phyloP scores from a whole-genome alignment of 164 flowering plant genomes.

The Buxus sempervirens region DNA sequence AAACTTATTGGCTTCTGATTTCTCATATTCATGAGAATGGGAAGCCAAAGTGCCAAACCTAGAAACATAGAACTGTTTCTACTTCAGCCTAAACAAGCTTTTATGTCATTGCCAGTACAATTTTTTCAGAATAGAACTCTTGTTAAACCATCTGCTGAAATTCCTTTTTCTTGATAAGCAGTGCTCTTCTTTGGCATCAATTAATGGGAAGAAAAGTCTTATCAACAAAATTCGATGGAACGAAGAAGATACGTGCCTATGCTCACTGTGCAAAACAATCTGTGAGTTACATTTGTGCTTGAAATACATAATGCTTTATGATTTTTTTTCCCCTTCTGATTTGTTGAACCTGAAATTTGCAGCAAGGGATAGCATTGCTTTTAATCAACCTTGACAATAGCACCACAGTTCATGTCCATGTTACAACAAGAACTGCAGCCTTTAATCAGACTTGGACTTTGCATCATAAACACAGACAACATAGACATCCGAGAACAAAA shows the following conservation, averaged over 20 bases:
- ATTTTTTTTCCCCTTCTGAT: neutral
- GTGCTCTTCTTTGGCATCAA: conserved; percentile 94
- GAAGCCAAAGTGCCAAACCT: too few species aligned
- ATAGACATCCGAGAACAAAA: conserved; percentile 17
- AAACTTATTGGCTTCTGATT: neutral
- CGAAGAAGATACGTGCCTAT: conserved; percentile 59
- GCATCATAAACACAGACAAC: conserved; percentile 21
- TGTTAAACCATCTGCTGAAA: neutral
- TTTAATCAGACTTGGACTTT: conserved; percentile 7
- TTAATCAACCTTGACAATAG: conserved; percentile 64
- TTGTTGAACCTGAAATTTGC: conserved; percentile 12
- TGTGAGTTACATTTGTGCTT: conserved; percentile 36
- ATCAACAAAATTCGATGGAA: conserved; percentile 50
- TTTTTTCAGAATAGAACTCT: too few species aligned
- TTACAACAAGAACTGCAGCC: conserved; percentile 20
- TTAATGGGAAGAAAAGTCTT: conserved; percentile 81
- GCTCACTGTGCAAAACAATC: conserved; percentile 76
- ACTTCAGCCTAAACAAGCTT: neutral
- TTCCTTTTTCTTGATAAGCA: conserved; percentile 26
- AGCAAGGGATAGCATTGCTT: conserved; percentile 65
- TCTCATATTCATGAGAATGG: too few species aligned
- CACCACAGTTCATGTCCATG: conserved; percentile 39
- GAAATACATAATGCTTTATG: neutral
- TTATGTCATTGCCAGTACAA: too few species aligned
- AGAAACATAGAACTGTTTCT: too few species aligned